Base-by-base conservation (phyloP, 2,329 filamentous ascomycete species). In the Monosporascus cannonballus region DNA sequence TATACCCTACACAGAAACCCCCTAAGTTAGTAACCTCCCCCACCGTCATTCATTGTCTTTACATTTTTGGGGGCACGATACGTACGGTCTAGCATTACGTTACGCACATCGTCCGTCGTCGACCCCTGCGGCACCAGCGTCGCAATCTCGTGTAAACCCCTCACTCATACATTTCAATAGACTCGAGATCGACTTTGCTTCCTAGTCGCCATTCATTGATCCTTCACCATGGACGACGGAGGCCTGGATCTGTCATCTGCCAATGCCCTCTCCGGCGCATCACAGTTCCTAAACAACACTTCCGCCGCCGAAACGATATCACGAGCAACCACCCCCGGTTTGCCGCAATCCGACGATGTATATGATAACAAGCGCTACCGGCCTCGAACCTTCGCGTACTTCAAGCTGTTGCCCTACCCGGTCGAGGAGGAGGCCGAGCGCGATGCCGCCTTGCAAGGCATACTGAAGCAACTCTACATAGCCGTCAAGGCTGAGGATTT, bases 401-500 rank as follows among this genome's bases (percentile, higher is more conserved):
- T 92, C 69, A 80, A 85, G 61, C 87, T 94, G 67, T 82, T 99
- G 49, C 95, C 95, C 37, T 99, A 97, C 67, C 74, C 84, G 53
- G 86, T 92, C 52, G 95, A 99, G 71, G 84, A 88, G 66, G 87
- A 93, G 57, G 69, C 78, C 36, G 82, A 91, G 71, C 83, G 92
- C 58, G 86, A 95, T 67, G 80, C 79, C 49, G 90, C 92, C 56
- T 76, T 99, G 47, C 80, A 87, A 46, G 90, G 91, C 67, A 97
- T 96, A 62, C 79, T 97, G 61, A 94, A 92, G 69, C 89, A 96
- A 66, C 85, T 99, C 30, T 97, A 96, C 69, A 89, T 96, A 62
- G 84, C 93, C 53, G 79, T 99, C 58, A 87, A 91, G 67, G 87
- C 94, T 3, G 91, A 96, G 59, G 94, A 99, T 71, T 97, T 97